These are phyloP conservation scores for Collybia mongolica DNA, from an alignment of 768 basidiomycete species.

Conservation along the genomic window DNA sequence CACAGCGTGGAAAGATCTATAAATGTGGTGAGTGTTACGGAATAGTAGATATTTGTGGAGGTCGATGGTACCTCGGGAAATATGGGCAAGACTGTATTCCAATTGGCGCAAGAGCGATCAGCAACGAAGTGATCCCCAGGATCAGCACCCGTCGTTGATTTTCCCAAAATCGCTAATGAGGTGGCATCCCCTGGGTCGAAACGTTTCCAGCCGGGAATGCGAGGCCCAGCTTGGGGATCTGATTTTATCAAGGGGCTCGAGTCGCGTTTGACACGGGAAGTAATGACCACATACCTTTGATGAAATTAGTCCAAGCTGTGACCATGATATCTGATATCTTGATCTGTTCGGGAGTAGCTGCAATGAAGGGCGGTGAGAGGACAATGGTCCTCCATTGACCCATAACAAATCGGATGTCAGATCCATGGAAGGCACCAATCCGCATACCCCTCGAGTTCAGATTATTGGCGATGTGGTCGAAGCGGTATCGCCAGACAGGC, in stretches of 20 bases:
- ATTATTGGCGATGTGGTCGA: conserved; percentile 30
- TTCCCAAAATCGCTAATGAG: conserved; percentile 27
- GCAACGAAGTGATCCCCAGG: conserved; percentile 24
- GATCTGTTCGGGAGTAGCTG: conserved; percentile 26
- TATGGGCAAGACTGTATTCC: conserved; percentile 27
- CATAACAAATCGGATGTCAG: conserved; percentile 32
- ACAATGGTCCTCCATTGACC: conserved; percentile 30
- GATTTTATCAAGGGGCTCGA: not conserved
- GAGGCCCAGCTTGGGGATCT: conserved; percentile 27
- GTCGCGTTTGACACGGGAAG: not conserved
- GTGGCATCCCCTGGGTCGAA: conserved; percentile 22
- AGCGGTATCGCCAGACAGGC: conserved; percentile 30
- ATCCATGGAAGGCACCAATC: conserved; percentile 30
- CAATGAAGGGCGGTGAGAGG: conserved; percentile 26
- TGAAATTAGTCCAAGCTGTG: conserved; percentile 34
- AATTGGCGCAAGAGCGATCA: conserved; percentile 26
- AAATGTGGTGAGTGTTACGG: not conserved
- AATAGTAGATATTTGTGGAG: not conserved
- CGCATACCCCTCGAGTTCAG: conserved; percentile 29
- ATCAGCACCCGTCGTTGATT: conserved; percentile 19
- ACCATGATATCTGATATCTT: conserved; percentile 31
- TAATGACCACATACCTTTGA: conserved; percentile 23
- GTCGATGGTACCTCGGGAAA: conserved; percentile 22
- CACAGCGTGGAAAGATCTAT: conserved; percentile 24
- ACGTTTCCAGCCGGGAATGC: conserved; percentile 25